Evolutionary conservation across 1,284 basidiomycete genomes (phyloP).

Genomic region (Earliella scabrosa): DNA sequence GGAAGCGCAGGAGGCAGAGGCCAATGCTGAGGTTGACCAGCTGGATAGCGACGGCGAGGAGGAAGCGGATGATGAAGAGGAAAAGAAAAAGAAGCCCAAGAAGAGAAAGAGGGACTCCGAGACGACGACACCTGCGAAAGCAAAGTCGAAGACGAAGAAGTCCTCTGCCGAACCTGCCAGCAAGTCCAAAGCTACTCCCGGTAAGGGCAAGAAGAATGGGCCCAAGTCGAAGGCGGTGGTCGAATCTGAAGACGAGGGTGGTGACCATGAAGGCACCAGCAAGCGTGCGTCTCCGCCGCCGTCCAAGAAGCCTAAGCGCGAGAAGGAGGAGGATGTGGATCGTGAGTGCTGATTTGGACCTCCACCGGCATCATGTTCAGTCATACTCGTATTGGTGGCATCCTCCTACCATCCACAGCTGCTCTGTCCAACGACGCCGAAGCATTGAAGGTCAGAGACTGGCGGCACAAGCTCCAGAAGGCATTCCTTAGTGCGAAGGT

Average conservation of each 20-base stretch:
- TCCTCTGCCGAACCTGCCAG: constrained; percentile 47
- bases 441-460: constrained; percentile 78
- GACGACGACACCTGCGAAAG: constrained; percentile 38
- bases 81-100: constrained; percentile 42
- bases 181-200: constrained; percentile 43
- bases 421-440: constrained; percentile 59
- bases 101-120: constrained; percentile 58
- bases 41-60: constrained; percentile 64
- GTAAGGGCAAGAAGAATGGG: constrained; percentile 62
- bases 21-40: constrained; percentile 71
- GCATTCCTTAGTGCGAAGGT: constrained; percentile 77
- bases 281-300: constrained; percentile 64
- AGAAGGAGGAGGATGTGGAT: constrained; percentile 66
- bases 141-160: constrained; percentile 63
- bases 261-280: constrained; percentile 50
- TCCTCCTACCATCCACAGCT: constrained; percentile 10
- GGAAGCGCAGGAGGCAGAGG: constrained; percentile 57
- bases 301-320: constrained; percentile 67
- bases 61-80: constrained; percentile 60
- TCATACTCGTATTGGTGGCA: constrained; percentile 2
- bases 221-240: constrained; percentile 67
- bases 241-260: constrained; percentile 75
- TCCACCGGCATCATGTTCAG: neutral
- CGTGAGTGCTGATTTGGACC: constrained; percentile 38
- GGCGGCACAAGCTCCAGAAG: constrained; percentile 91